Conservation (phyloP, 2,329 filamentous ascomycete genomes). For the Leptographium lundbergii region DNA sequence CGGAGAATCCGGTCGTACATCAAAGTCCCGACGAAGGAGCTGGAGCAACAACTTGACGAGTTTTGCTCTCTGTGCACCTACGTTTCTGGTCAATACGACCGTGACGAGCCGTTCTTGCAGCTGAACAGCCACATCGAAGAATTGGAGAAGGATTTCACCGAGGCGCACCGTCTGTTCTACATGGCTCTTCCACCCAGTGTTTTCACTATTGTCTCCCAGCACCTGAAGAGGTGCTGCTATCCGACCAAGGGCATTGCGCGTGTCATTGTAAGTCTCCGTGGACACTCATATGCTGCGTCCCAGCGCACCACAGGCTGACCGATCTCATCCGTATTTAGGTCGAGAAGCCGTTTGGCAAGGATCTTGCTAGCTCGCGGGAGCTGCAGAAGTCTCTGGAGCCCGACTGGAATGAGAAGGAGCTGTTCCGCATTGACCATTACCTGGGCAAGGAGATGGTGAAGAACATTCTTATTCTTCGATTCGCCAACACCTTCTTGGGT, state of each 20-base stretch:
- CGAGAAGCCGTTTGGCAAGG: conserved; percentile 98
- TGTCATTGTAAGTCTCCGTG: conserved; percentile 62
- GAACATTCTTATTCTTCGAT: conserved; percentile 95
- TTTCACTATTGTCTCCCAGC: conserved; percentile 94
- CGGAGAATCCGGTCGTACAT: conserved; percentile 94
- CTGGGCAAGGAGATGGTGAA: conserved; percentile 99
- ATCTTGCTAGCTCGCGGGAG: conserved; percentile 84
- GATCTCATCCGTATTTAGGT: conserved; percentile 43
- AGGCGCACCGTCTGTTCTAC: conserved; percentile 93
- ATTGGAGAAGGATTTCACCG: conserved; percentile 67
- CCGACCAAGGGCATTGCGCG: conserved; percentile 80
- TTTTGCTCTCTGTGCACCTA: conserved; percentile 87
- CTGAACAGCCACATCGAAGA: conserved; percentile 78
- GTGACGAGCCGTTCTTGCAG: conserved; percentile 83
- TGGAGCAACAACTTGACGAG: conserved; percentile 86
- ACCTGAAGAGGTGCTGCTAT: conserved; percentile 96
- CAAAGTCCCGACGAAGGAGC: conserved; percentile 95
- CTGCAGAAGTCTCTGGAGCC: conserved; percentile 90
- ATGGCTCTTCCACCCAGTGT: conserved; percentile 97
- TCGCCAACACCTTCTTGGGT: conserved; percentile 97
- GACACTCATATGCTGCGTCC: background rate
- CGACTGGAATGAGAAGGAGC: conserved; percentile 97
- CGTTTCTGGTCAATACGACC: conserved; percentile 93
- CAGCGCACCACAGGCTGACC: background rate
- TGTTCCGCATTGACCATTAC: conserved; percentile 99